These are phyloP conservation scores for Dactylorhiza incarnata DNA, from an alignment of 106 monocot species.

Conservation along the genomic window DNA sequence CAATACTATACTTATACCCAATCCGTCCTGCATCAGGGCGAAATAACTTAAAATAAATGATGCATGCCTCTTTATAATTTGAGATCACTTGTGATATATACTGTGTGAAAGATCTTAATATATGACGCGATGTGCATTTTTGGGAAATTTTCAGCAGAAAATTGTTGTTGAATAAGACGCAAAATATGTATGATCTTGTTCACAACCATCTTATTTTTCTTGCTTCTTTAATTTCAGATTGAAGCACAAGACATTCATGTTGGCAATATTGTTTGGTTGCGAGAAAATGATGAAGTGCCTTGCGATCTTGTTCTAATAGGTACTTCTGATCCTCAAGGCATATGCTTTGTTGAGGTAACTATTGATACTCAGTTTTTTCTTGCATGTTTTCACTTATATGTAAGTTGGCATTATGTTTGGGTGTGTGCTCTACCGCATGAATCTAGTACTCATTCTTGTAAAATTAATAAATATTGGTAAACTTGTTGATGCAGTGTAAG, in stretches of 20 bases:
- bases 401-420: neutral
- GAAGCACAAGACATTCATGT: constrained; percentile 94
- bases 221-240: constrained; percentile 38
- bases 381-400: neutral
- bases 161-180: neutral
- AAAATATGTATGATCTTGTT: neutral
- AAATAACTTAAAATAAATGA: neutral
- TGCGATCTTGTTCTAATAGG: constrained; percentile 91
- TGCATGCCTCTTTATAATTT: neutral
- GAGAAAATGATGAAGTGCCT: constrained; percentile 97
- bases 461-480: too few relatives aligned
- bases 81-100: neutral
- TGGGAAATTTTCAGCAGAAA: neutral
- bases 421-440: neutral
- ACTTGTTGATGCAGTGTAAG: too few relatives aligned
- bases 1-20: too few relatives aligned
- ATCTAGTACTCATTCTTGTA: neutral
- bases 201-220: neutral
- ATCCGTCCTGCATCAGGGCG: too few relatives aligned
- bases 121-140: neutral
- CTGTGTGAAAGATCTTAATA: neutral
- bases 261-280: constrained; percentile 90
- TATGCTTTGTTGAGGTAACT: constrained; percentile 88
- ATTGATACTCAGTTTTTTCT: neutral
- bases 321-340: constrained; percentile 85